Percentiles rank a stretch among this genome's conserved stretches.
Conservation (phyloP, 164 flowering plant species). For the Stephania japonica region DNA sequence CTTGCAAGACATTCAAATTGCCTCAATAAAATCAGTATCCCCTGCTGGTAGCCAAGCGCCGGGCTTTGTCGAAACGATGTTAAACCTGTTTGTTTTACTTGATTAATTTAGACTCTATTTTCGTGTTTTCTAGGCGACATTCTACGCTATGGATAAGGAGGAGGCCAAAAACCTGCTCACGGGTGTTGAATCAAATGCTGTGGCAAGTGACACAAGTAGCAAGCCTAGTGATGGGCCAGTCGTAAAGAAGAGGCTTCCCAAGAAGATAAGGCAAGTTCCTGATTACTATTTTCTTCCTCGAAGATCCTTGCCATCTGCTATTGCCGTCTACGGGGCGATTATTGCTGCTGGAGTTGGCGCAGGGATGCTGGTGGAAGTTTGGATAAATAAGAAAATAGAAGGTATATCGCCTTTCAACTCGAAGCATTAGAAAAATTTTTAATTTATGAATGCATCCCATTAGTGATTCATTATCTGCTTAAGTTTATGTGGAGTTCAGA, state of each 20-base stretch:
- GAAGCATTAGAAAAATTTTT: not conserved
- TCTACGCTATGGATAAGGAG: slow-evolving; percentile 35
- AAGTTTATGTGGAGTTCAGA: too few species aligned
- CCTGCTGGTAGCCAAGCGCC: not conserved
- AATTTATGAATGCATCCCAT: not conserved
- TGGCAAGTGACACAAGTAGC: slow-evolving; percentile 26
- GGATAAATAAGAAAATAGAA: slow-evolving; percentile 74
- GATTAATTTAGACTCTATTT: not conserved
- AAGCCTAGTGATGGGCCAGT: slow-evolving; percentile 28
- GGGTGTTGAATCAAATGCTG: slow-evolving; percentile 55
- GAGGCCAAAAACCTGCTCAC: slow-evolving; percentile 48
- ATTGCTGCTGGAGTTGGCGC: slow-evolving; percentile 80
- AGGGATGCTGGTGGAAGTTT: slow-evolving; percentile 72
- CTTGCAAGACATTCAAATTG: too few species aligned
- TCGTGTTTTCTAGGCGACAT: not conserved
- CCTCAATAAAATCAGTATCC: too few species aligned
- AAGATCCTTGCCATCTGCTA: slow-evolving; percentile 47
- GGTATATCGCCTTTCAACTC: slow-evolving; percentile 31
- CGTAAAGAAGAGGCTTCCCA: slow-evolving; percentile 53
- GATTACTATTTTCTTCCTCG: slow-evolving; percentile 83
- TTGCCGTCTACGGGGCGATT: slow-evolving; percentile 58
- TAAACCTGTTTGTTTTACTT: not conserved
- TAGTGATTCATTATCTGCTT: not conserved
- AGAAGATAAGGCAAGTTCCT: slow-evolving; percentile 64
- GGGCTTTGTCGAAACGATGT: not conserved